Evolutionary conservation across 805 yeast species (phyloP).

Genomic region (Barnettozyma siamensis): DNA sequence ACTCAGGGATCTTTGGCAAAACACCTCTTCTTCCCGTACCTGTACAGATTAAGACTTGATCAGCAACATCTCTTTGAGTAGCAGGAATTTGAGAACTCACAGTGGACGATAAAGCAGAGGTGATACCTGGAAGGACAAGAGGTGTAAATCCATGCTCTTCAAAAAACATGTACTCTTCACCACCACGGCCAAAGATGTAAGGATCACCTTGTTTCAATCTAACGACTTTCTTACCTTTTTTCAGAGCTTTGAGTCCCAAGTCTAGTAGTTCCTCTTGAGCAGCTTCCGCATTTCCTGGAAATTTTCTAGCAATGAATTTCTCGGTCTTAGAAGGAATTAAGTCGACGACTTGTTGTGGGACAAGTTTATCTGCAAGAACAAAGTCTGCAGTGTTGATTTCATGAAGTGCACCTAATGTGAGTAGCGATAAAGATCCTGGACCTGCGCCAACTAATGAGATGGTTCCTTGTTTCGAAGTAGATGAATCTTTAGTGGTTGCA

Average conservation of each 20-base stretch:
- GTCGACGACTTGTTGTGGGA: conserved; percentile 80
- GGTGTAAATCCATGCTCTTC: conserved; percentile 63
- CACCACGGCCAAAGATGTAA: conserved; percentile 93
- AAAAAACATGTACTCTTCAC: conserved; percentile 80
- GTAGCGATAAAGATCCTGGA: conserved; percentile 79
- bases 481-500: not conserved
- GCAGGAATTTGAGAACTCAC: conserved; percentile 79
- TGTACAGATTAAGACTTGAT: conserved; percentile 88
- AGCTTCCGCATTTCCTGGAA: conserved; percentile 93
- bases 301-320: conserved; percentile 82
- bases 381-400: conserved; percentile 80
- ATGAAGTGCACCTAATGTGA: conserved; percentile 80
- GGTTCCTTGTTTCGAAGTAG: conserved; percentile 35
- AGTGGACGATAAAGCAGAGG: conserved; percentile 87
- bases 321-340: conserved; percentile 74
- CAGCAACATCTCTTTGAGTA: conserved; percentile 88
- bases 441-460: conserved; percentile 91
- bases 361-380: conserved; percentile 84
- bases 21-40: conserved; percentile 91
- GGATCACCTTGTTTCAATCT: conserved; percentile 96
- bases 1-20: conserved; percentile 72
- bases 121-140: conserved; percentile 76
- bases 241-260: conserved; percentile 62
- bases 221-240: conserved; percentile 70
- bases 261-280: conserved; percentile 82